phyloP scores from a whole-genome alignment of 345 rosid species.

The Theobroma cacao region DNA sequence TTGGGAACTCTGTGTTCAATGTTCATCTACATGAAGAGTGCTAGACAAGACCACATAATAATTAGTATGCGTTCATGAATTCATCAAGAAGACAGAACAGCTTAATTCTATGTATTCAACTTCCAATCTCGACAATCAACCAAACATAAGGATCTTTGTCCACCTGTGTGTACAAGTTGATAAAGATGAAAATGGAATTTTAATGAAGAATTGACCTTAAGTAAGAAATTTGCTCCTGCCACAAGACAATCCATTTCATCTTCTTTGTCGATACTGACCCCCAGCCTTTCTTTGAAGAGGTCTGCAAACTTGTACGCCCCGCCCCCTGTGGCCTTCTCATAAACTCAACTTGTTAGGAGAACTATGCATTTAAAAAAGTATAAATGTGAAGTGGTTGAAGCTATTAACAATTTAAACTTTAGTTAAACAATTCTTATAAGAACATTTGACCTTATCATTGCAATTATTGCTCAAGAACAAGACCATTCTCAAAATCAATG shows the following conservation, averaged over 20 bases:
- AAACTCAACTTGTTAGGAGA: conserved; percentile 31
- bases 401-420: not conserved
- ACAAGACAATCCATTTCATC: conserved; percentile 99
- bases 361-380: conserved; percentile 3
- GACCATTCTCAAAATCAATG: not conserved
- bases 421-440: not conserved
- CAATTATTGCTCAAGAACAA: not conserved
- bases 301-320: conserved; percentile 94
- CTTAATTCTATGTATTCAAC: not conserved
- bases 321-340: conserved; percentile 95
- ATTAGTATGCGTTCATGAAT: not conserved
- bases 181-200: not conserved
- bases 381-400: not conserved
- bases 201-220: conserved; percentile 55
- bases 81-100: not conserved
- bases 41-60: not conserved
- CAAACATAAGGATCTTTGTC: not conserved
- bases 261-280: conserved; percentile 94
- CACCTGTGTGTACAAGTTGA: not conserved
- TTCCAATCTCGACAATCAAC: not conserved
- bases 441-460: not conserved
- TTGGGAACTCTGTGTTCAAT: not conserved
- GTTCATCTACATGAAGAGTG: not conserved
- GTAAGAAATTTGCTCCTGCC: conserved; percentile 97
- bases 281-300: conserved; percentile 92